Conservation (phyloP, 495 filamentous ascomycete species). For the Neurospora pannonica region DNA sequence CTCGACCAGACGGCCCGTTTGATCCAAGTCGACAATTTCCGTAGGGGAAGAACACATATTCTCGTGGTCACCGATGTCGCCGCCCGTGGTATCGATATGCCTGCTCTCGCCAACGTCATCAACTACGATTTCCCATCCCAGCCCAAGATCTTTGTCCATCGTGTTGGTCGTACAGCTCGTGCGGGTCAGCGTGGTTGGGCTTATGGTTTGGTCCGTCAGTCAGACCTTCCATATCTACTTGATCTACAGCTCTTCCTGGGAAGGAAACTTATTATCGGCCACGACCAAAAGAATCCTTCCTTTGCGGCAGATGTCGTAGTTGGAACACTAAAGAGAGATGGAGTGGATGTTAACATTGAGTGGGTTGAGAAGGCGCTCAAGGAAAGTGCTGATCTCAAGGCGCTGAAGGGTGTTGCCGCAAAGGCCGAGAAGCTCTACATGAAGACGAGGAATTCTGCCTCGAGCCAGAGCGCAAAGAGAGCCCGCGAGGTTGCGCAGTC, state of each 20-base stretch:
- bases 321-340: conserved; percentile 59
- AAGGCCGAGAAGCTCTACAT: conserved; percentile 91
- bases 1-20: conserved; percentile 88
- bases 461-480: conserved; percentile 76
- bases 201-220: conserved; percentile 78
- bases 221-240: conserved; percentile 81
- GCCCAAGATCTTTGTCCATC: conserved; percentile 93
- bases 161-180: conserved; percentile 89
- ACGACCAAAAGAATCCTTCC: conserved; percentile 45
- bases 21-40: conserved; percentile 81
- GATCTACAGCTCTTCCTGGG: conserved; percentile 94
- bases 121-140: conserved; percentile 98
- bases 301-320: conserved; percentile 75
- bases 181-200: conserved; percentile 89
- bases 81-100: conserved; percentile 95
- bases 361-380: conserved; percentile 66
- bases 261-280: conserved; percentile 63
- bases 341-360: conserved; percentile 64
- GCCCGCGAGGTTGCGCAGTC: conserved; percentile 62
- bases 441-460: conserved; percentile 80
- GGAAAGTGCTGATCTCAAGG: conserved; percentile 62
- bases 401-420: conserved; percentile 59
- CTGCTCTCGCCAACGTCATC: conserved; percentile 90
- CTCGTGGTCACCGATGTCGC: conserved; percentile 97
- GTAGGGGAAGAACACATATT: conserved; percentile 74